A percentile compares a stretch with the other conserved stretches of the same genome.
phyloP scores from a whole-genome alignment of 2,329 filamentous ascomycete species.

The Apiospora marii region DNA sequence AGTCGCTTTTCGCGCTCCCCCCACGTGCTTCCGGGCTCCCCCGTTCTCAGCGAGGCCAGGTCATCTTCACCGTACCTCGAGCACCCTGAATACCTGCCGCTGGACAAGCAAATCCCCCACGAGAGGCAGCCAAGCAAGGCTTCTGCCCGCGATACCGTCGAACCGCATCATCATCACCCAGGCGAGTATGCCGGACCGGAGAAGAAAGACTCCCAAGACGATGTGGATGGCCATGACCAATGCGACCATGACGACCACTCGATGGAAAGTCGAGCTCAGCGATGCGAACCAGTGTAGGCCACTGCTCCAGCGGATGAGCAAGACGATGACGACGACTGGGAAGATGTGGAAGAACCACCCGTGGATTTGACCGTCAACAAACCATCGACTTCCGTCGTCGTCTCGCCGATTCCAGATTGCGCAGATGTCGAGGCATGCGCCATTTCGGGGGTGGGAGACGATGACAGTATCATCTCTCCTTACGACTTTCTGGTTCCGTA shows the following conservation, averaged over 20 bases:
- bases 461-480: constrained; percentile 41
- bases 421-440: constrained; percentile 30
- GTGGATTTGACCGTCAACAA: constrained; percentile 21
- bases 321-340: constrained; percentile 35
- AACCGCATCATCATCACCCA: constrained; percentile 56
- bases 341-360: constrained; percentile 24
- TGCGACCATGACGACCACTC: constrained; percentile 31
- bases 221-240: constrained; percentile 21
- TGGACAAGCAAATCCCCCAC: constrained; percentile 32
- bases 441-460: neutral
- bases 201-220: constrained; percentile 31
- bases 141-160: constrained; percentile 38
- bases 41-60: constrained; percentile 44
- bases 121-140: constrained; percentile 45
- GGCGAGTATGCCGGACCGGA: constrained; percentile 53
- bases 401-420: constrained; percentile 3
- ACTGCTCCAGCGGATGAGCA: neutral
- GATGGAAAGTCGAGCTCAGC: constrained; percentile 39
- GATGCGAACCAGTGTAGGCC: constrained; percentile 31
- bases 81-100: constrained; percentile 44
- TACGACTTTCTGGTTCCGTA: constrained; percentile 53
- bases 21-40: constrained; percentile 37
- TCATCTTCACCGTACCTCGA: constrained; percentile 54
- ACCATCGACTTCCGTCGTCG: neutral
- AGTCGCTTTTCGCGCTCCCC: constrained; percentile 41